Evolutionary conservation across 768 basidiomycete genomes (phyloP).

Genomic region (Exsudoporus frostii): DNA sequence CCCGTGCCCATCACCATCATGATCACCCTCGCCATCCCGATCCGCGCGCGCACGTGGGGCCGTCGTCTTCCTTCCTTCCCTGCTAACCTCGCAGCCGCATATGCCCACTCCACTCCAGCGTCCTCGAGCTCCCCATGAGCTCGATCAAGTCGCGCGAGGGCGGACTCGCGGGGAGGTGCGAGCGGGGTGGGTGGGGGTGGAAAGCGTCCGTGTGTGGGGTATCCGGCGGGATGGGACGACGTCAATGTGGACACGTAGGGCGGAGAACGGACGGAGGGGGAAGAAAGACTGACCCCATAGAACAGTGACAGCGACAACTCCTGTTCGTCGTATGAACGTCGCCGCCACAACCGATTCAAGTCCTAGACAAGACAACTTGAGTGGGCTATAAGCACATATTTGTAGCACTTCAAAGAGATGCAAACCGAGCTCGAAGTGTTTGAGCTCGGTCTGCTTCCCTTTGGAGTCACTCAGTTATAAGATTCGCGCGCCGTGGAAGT

Average conservation of each 20-base stretch:
- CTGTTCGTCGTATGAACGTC: too few relatives aligned
- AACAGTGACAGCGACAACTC: too few relatives aligned
- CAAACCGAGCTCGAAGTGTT: too few relatives aligned
- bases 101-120: conserved; percentile 34
- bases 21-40: conserved; percentile 6
- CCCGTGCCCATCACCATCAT: conserved; percentile 7
- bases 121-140: conserved; percentile 26
- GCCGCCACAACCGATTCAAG: too few relatives aligned
- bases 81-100: conserved; percentile 45
- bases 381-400: too few relatives aligned
- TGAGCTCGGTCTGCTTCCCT: too few relatives aligned
- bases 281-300: too few relatives aligned
- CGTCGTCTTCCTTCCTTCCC: conserved; percentile 39
- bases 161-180: conserved; percentile 33
- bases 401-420: too few relatives aligned
- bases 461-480: too few relatives aligned
- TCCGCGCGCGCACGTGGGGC: not conserved
- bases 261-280: conserved; percentile 11
- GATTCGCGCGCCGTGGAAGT: too few relatives aligned
- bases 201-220: conserved; percentile 37
- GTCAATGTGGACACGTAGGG: conserved; percentile 22
- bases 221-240: conserved; percentile 26
- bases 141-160: conserved; percentile 31
- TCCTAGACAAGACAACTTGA: too few relatives aligned
- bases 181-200: conserved; percentile 30